Evolutionary conservation across 78 protist species (phyloP).

Genomic region (Capsaspora owczarzaki): DNA sequence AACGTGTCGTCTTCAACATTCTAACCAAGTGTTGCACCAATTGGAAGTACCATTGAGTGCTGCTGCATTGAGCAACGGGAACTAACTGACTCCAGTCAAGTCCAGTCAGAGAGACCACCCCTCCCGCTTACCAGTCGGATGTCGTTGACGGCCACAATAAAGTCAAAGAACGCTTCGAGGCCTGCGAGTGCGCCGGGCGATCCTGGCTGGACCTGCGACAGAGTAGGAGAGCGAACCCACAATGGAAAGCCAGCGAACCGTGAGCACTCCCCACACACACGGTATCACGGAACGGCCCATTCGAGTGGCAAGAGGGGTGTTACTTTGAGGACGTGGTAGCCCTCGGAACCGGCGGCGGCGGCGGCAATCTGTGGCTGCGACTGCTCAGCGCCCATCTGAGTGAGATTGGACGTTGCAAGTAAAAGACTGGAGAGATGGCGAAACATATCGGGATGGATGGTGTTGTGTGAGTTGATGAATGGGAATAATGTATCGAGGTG

Average conservation of each 20-base stretch:
- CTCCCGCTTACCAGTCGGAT: neutral
- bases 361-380: no score
- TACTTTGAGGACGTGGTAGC: slow-evolving; percentile 25
- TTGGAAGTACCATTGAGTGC: neutral
- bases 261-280: slow-evolving; percentile 1
- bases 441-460: no score
- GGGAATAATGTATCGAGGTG: no score
- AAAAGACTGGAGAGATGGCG: no score
- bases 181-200: slow-evolving; percentile 58
- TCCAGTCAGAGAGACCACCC: neutral
- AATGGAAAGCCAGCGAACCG: neutral
- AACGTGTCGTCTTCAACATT: slow-evolving; percentile 55
- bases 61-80: neutral
- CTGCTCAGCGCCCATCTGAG: no score
- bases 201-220: neutral
- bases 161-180: slow-evolving; percentile 64
- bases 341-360: slow-evolving; percentile 21
- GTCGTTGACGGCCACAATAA: slow-evolving; percentile 54
- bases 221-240: neutral
- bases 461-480: no score
- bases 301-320: neutral
- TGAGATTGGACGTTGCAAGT: no score
- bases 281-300: neutral
- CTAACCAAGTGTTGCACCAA: neutral
- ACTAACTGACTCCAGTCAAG: neutral